Evolutionary conservation across 1,139 yeast genomes (phyloP).

Genomic region (Debaryomyces subglobosus): DNA sequence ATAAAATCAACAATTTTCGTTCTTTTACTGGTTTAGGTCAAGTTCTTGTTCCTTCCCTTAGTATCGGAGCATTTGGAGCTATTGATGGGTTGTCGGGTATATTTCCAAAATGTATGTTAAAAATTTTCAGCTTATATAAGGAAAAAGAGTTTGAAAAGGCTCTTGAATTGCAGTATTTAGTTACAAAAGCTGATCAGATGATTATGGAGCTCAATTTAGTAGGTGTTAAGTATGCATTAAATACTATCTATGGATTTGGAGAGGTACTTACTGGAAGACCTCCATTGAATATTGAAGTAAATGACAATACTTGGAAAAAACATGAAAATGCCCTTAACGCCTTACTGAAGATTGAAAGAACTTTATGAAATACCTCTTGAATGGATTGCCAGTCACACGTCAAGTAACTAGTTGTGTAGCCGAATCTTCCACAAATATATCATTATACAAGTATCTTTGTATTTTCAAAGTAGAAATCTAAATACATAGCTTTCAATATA

Average conservation of each 20-base stretch:
- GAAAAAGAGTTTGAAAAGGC: conserved; percentile 22
- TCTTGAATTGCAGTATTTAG: conserved; percentile 21
- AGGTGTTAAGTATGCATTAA: conserved; percentile 31
- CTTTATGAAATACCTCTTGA: not conserved
- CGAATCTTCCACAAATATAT: no score
- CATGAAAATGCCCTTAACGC: conserved; percentile 14
- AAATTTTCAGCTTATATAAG: conserved; percentile 21
- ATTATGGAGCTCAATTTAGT: conserved; percentile 1
- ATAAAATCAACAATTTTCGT: conserved; percentile 19
- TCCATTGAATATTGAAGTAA: conserved; percentile 11
- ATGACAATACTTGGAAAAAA: conserved; percentile 1
- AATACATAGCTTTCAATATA: no score
- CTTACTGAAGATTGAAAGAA: conserved; percentile 5
- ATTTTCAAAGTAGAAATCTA: no score
- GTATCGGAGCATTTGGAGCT: conserved; percentile 26
- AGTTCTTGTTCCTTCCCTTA: conserved; percentile 26
- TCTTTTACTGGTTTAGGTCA: conserved; percentile 30
- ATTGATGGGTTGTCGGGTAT: conserved; percentile 40
- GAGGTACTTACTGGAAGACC: conserved; percentile 19
- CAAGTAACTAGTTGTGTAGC: no score
- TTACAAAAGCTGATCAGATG: conserved; percentile 22
- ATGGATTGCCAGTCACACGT: not conserved
- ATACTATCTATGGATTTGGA: conserved; percentile 17
- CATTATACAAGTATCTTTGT: no score
- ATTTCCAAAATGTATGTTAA: conserved; percentile 45